These are phyloP conservation scores for Staphylotrichum longicolle DNA, from an alignment of 495 filamentous ascomycete species.

Conservation along the genomic window DNA sequence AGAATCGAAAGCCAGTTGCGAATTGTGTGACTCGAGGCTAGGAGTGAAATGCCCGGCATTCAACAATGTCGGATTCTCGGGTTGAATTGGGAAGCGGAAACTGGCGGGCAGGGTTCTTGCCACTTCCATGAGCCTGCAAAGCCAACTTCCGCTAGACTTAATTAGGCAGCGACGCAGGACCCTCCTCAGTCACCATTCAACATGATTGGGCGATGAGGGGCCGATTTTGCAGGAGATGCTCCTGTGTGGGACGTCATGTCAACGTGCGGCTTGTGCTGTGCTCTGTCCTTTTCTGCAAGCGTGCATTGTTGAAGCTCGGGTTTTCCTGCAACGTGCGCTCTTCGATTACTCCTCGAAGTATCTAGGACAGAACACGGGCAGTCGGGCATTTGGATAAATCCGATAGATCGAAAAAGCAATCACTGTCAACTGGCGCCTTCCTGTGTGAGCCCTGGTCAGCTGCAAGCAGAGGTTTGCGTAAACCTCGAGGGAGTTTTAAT, in stretches of 20 bases:
- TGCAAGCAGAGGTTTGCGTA: no score
- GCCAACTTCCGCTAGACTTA: background rate
- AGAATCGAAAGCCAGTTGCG: background rate
- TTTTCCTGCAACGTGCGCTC: no score
- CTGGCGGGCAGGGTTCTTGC: conserved; percentile 2
- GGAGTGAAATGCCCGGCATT: background rate
- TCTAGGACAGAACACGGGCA: no score
- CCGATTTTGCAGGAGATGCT: background rate
- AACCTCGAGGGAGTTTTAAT: no score
- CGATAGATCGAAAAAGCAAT: no score
- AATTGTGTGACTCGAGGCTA: conserved; percentile 5
- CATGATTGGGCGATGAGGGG: background rate
- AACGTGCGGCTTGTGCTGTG: conserved; percentile 7
- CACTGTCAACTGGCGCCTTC: no score
- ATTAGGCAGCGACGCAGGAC: background rate
- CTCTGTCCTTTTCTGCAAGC: no score
- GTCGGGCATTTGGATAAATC: no score
- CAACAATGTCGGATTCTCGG: background rate
- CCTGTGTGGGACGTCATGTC: background rate
- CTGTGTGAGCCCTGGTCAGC: no score
- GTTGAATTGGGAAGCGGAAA: background rate
- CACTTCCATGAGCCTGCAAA: background rate
- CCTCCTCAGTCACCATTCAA: background rate
- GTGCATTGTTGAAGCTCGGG: no score
- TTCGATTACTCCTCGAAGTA: no score